Percentiles rank a stretch among this genome's conserved stretches.
Conservation (phyloP, 495 filamentous ascomycete genomes). For the Penicillium verhagenii region DNA sequence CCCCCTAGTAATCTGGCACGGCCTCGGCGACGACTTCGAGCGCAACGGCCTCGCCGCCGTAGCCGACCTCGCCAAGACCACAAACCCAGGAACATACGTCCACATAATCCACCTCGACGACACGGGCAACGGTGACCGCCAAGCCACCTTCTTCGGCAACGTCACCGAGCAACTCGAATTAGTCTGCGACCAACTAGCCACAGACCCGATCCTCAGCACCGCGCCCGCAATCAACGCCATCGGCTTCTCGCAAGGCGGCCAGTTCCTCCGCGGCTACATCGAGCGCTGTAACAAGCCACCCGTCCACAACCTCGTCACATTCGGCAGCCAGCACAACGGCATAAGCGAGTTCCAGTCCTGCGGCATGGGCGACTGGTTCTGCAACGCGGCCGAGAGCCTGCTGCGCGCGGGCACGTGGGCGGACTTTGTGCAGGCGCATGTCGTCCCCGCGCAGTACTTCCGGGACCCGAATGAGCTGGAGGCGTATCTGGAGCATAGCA, state of each 20-base stretch:
- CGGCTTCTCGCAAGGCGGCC: constrained; percentile 93
- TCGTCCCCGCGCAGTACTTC: constrained; percentile 97
- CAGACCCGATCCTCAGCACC: constrained; percentile 74
- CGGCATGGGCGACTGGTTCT: constrained; percentile 71
- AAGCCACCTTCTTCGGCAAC: constrained; percentile 88
- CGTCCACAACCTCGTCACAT: constrained; percentile 81
- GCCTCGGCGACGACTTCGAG: constrained; percentile 67
- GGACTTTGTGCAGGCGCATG: constrained; percentile 65
- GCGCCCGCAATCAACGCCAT: constrained; percentile 84
- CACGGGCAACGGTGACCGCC: constrained; percentile 63
- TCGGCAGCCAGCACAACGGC: constrained; percentile 92
- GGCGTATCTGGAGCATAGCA: constrained; percentile 76
- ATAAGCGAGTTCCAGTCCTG: constrained; percentile 76
- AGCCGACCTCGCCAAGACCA: constrained; percentile 62
- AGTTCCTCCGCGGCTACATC: constrained; percentile 91
- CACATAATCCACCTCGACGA: constrained; percentile 77
- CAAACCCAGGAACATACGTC: constrained; percentile 79
- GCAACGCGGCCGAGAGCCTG: constrained; percentile 70
- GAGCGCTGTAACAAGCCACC: constrained; percentile 85
- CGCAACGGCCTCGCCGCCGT: constrained; percentile 69
- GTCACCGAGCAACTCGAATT: constrained; percentile 72
- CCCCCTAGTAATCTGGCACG: constrained; percentile 94
- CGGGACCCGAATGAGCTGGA: constrained; percentile 70
- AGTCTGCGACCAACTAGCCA: constrained; percentile 77
- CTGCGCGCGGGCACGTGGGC: constrained; percentile 75